Conservation (phyloP, 2,329 filamentous ascomycete genomes). For the Aspergillus hortae region DNA sequence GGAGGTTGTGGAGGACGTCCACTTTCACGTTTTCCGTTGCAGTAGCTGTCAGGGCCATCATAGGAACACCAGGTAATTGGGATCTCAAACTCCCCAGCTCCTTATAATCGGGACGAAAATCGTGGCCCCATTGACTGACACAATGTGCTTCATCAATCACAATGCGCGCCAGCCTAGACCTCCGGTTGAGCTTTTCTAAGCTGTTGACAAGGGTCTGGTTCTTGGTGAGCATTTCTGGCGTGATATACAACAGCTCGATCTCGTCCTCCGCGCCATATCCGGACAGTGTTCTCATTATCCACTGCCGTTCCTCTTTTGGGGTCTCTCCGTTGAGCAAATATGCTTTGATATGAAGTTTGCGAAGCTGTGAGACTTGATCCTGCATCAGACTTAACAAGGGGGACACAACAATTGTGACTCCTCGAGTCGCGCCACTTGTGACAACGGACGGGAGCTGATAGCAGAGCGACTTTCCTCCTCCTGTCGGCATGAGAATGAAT, state of each 20-base stretch:
- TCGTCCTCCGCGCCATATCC: conserved; percentile 66
- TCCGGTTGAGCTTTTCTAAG: conserved; percentile 65
- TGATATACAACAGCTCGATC: conserved; percentile 88
- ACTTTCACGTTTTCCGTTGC: conserved; percentile 89
- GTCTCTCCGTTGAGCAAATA: conserved; percentile 78
- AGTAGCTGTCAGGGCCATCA: conserved; percentile 94
- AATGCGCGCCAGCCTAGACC: conserved; percentile 74
- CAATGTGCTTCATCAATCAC: conserved; percentile 99
- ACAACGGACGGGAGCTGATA: conserved; percentile 92
- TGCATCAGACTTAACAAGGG: conserved; percentile 94
- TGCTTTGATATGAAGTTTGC: conserved; percentile 71
- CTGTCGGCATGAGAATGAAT: conserved; percentile 97
- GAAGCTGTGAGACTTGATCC: conserved; percentile 86
- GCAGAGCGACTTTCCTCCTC: conserved; percentile 92
- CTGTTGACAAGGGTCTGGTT: conserved; percentile 65
- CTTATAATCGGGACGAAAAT: conserved; percentile 96
- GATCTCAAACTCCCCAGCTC: conserved; percentile 69
- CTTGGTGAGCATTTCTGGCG: conserved; percentile 92
- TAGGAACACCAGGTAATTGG: conserved; percentile 72
- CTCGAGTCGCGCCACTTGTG: conserved; percentile 70
- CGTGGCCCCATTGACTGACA: conserved; percentile 98
- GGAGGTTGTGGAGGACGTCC: conserved; percentile 88
- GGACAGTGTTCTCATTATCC: conserved; percentile 64
- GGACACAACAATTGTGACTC: conserved; percentile 92
- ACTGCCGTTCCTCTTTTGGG: conserved; percentile 56